Evolutionary conservation across 164 flowering plant genomes (phyloP).

Genomic region (Sedum album): DNA sequence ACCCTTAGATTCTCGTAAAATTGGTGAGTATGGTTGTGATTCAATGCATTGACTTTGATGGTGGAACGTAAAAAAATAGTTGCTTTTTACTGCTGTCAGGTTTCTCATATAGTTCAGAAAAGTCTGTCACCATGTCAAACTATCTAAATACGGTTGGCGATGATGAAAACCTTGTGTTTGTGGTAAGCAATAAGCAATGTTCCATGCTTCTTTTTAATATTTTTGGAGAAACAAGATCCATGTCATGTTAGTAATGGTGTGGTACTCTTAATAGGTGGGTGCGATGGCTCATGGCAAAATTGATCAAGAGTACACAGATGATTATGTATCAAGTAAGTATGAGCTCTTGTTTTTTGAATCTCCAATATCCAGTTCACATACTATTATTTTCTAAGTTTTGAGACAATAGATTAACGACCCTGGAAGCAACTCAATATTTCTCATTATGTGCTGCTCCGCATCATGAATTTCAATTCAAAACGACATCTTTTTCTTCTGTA

Average conservation of each 20-base stretch:
- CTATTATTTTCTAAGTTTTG: too few species aligned
- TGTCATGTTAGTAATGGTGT: background rate
- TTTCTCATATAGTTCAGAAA: conserved; percentile 69
- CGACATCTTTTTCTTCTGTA: background rate
- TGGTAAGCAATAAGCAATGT: conserved; percentile 33
- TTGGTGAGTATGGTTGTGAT: conserved; percentile 37
- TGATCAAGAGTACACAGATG: conserved; percentile 46
- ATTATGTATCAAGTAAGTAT: conserved; percentile 19
- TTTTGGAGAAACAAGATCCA: background rate
- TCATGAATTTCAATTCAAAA: too few species aligned
- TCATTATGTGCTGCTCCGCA: too few species aligned
- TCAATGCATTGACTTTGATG: background rate
- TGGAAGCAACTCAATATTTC: too few species aligned
- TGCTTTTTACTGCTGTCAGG: conserved; percentile 34
- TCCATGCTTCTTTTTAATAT: background rate
- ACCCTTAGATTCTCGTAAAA: conserved; percentile 60
- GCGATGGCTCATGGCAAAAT: conserved; percentile 83
- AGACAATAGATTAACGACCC: too few species aligned
- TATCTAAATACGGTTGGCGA: conserved; percentile 36
- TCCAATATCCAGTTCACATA: too few species aligned
- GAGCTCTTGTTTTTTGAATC: background rate
- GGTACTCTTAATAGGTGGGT: conserved; percentile 44
- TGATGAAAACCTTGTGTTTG: conserved; percentile 59
- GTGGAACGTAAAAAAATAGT: background rate
- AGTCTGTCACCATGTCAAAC: conserved; percentile 40